phyloP scores from a whole-genome alignment of 768 basidiomycete genomes.

The Tylopilus rubrobrunneus region DNA sequence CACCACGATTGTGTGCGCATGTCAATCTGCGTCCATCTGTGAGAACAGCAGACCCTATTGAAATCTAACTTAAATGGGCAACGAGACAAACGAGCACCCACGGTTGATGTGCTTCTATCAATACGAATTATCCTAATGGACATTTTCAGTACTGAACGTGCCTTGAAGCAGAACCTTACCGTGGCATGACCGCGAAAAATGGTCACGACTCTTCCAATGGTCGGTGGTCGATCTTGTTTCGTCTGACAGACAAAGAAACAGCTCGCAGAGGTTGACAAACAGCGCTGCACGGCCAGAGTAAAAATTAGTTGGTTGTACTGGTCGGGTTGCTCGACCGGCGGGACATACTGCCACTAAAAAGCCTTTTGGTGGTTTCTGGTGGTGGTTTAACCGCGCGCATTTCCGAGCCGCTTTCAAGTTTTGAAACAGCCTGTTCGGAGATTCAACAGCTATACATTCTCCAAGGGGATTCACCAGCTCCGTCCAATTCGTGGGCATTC shows the following conservation, averaged over 20 bases:
- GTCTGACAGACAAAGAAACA: no score
- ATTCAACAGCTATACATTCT: no score
- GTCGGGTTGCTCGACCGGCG: neutral
- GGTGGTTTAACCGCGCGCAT: neutral
- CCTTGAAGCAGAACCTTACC: no score
- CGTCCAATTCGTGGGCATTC: neutral
- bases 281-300: neutral
- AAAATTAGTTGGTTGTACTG: constrained; percentile 3
- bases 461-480: no score
- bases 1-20: no score
- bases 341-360: neutral
- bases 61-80: constrained; percentile 18
- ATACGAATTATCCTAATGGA: constrained; percentile 1
- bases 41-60: constrained; percentile 2
- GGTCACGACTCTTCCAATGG: constrained; percentile 4
- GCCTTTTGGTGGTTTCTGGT: neutral
- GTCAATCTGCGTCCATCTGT: constrained; percentile 5
- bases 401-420: neutral
- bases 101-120: no score
- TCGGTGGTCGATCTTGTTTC: constrained; percentile 12
- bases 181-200: neutral
- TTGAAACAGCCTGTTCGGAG: no score
- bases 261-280: neutral
- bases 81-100: constrained; percentile 7
- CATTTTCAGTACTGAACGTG: neutral